Evolutionary conservation across 179 eudicot genomes (phyloP).

Genomic region (Heliamphora pulchella): DNA sequence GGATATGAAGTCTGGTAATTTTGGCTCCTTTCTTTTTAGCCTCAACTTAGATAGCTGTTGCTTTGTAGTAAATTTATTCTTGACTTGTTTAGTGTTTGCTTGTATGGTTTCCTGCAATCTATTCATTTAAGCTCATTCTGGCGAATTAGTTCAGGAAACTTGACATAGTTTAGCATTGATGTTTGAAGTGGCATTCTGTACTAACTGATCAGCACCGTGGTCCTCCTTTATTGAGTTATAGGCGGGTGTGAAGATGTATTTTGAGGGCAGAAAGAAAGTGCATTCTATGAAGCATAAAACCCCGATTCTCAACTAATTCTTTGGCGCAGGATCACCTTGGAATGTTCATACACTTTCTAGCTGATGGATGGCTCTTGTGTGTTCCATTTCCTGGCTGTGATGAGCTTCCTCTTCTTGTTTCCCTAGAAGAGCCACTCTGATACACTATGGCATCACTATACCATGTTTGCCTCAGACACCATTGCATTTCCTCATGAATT

Average conservation of each 20-base stretch:
- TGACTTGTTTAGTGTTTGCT: background rate
- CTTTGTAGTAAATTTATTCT: background rate
- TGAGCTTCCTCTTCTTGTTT: constrained; percentile 51
- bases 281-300: constrained; percentile 32
- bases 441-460: constrained; percentile 52
- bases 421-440: constrained; percentile 59
- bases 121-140: background rate
- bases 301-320: constrained; percentile 61
- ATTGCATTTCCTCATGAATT: constrained; percentile 51
- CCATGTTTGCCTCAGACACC: constrained; percentile 51
- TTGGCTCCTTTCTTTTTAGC: background rate
- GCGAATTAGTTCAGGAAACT: background rate
- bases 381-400: constrained; percentile 47
- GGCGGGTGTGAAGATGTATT: constrained; percentile 26
- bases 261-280: constrained; percentile 22
- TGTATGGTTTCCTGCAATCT: background rate
- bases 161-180: background rate
- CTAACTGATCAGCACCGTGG: constrained; percentile 8
- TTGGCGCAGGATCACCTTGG: constrained; percentile 79
- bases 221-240: constrained; percentile 18
- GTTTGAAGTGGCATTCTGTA: background rate
- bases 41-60: background rate
- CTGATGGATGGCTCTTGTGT: constrained; percentile 45
- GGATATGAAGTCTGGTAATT: constrained; percentile 82
- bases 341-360: constrained; percentile 26